Base-by-base conservation (phyloP, 1,139 yeast genomes). In the Candida smagusa region DNA sequence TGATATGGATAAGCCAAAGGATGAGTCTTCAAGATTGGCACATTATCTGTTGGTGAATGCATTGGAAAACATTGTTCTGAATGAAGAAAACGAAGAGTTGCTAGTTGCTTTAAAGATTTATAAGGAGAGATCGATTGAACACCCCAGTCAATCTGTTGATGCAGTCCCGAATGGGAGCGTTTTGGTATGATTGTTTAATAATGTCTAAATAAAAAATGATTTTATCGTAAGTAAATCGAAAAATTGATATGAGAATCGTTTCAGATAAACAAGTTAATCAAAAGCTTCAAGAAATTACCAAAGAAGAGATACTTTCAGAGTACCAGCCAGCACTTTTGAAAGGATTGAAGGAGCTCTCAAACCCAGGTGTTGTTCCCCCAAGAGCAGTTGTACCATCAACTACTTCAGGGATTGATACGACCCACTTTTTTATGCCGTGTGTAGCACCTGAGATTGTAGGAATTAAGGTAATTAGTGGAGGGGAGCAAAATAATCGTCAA, bases 361-460 rank as follows among this genome's bases (percentile, higher is more conserved):
- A 57, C 36, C 65, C 67, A 6, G 41, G 43, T n/a, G 53, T 58
- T n/a, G 59, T 65, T 4, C 74, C 74, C 4, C 68, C 65, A 2
- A 46, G 74, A 38, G 61, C 56, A 3, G 64, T 59, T 2, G 58
- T 53, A 31, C 30, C 46, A 3, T 53, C 68, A 9, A 59, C 54
- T 37, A 60, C 62, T 12, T 45, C 48, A 2, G 41, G 43, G 1
- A 52, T 59, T 3, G 70, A 65, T 39, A 49, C 78, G 2, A 63
- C 73, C 1, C 85, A 81, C 53, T 51, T 81, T 27, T 80, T 78
- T 55, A 81, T 82, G 88, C 85, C 86, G 4, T 72, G 81, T 23
- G 64, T 74, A 8, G 75, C 82, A 61, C 56, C 72, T 55, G 49
- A 71, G 55, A 64, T 68, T 53, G 55, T 61, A 40, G 65, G 81